phyloP scores from a whole-genome alignment of 345 rosid genomes.

The Abelmoschus esculentus region DNA sequence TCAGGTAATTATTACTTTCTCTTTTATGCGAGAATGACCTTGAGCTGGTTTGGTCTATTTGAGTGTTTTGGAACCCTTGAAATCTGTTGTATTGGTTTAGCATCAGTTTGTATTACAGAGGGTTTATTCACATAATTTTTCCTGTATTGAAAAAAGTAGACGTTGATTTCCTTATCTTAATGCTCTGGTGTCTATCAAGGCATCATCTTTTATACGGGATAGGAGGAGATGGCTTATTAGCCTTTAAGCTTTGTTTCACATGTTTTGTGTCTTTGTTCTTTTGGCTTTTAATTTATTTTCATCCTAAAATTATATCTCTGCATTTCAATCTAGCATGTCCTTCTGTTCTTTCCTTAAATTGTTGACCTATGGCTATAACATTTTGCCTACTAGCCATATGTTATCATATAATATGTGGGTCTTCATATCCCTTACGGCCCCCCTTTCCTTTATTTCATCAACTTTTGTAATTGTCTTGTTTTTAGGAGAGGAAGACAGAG shows the following conservation, averaged over 20 bases:
- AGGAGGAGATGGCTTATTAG: neutral
- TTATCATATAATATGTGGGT: neutral
- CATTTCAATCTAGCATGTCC: neutral
- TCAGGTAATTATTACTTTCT: constrained; percentile 44
- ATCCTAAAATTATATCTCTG: neutral
- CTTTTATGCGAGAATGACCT: neutral
- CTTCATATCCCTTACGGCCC: neutral
- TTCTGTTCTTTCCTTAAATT: constrained; percentile 3
- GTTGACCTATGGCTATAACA: neutral
- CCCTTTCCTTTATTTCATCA: neutral
- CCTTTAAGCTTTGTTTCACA: neutral
- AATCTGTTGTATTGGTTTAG: neutral
- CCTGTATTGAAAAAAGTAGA: neutral
- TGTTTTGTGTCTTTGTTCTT: neutral
- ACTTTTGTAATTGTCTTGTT: constrained; percentile 7
- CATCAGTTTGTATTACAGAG: neutral
- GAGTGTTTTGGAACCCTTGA: neutral
- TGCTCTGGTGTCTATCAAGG: neutral
- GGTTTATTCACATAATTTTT: neutral
- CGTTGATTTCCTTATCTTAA: neutral
- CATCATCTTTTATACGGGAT: neutral
- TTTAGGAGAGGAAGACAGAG: constrained; percentile 73
- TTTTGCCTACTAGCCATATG: neutral
- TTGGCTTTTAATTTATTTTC: neutral
- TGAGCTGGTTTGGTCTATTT: constrained; percentile 1